Evolutionary conservation across 345 rosid genomes (phyloP).

Genomic region (Bruguiera parviflora): DNA sequence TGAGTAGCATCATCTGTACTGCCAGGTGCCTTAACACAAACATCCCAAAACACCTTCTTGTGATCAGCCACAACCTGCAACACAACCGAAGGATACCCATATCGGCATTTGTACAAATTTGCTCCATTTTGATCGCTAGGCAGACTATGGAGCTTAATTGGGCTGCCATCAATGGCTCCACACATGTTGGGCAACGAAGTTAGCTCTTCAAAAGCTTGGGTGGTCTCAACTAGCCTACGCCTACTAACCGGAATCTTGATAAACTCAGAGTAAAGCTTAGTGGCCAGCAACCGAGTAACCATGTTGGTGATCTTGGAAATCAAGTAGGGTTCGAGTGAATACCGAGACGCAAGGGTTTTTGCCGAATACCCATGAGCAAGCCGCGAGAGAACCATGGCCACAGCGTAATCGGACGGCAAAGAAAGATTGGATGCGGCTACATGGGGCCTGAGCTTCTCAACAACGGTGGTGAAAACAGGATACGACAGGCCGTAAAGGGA

Average conservation of each 20-base stretch:
- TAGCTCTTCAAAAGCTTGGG: slow-evolving; percentile 84
- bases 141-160: slow-evolving; percentile 54
- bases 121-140: slow-evolving; percentile 32
- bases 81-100: slow-evolving; percentile 72
- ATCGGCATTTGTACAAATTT: slow-evolving; percentile 48
- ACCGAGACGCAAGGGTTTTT: slow-evolving; percentile 62
- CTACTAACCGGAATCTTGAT: slow-evolving; percentile 86
- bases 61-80: slow-evolving; percentile 95
- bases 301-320: slow-evolving; percentile 92
- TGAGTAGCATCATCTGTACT: slow-evolving; percentile 75
- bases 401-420: slow-evolving; percentile 91
- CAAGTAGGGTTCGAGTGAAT: slow-evolving; percentile 82
- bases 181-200: slow-evolving; percentile 88
- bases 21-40: slow-evolving; percentile 92
- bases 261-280: slow-evolving; percentile 87
- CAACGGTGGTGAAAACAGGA: slow-evolving; percentile 88
- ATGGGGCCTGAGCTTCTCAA: slow-evolving; percentile 80
- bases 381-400: slow-evolving; percentile 93
- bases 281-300: slow-evolving; percentile 87
- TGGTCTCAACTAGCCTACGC: slow-evolving; percentile 78
- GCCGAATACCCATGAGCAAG: slow-evolving; percentile 80
- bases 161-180: slow-evolving; percentile 84
- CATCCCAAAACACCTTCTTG: slow-evolving; percentile 94
- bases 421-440: slow-evolving; percentile 90
- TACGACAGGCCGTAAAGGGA: slow-evolving; percentile 83